These are phyloP conservation scores for Fragaria ananassa DNA, from an alignment of 306 rosid genomes.

Conservation along the genomic window DNA sequence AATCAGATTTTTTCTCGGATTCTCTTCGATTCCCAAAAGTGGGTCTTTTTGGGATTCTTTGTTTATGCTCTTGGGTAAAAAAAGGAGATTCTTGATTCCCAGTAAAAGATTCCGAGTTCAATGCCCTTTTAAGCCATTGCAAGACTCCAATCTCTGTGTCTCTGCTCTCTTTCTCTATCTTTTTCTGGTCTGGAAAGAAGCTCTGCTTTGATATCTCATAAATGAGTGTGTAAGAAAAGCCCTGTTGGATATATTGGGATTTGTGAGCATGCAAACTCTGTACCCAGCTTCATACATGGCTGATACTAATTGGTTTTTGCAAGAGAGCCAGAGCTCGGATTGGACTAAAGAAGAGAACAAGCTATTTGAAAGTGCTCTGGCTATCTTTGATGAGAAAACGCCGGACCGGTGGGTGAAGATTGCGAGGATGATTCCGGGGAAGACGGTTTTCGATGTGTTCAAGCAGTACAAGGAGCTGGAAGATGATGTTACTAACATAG, in stretches of 20 bases:
- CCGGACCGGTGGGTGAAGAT: slow-evolving; percentile 75
- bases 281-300: slow-evolving; percentile 41
- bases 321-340: slow-evolving; percentile 47
- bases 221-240: slow-evolving; percentile 17
- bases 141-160: slow-evolving; percentile 26
- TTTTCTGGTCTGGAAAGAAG: background rate
- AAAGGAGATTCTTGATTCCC: slow-evolving; percentile 66
- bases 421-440: slow-evolving; percentile 87
- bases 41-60: slow-evolving; percentile 59
- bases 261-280: slow-evolving; percentile 58
- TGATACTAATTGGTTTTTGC: slow-evolving; percentile 44
- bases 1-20: slow-evolving; percentile 43
- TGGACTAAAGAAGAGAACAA: slow-evolving; percentile 94
- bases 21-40: slow-evolving; percentile 75
- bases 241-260: slow-evolving; percentile 11
- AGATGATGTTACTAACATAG: slow-evolving; percentile 79
- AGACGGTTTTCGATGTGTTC: slow-evolving; percentile 70
- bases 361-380: slow-evolving; percentile 85
- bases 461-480: slow-evolving; percentile 78
- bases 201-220: slow-evolving; percentile 3
- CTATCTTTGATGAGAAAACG: slow-evolving; percentile 65
- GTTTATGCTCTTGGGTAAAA: slow-evolving; percentile 32
- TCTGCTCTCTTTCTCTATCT: slow-evolving; percentile 14
- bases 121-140: slow-evolving; percentile 39
- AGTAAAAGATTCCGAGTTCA: slow-evolving; percentile 51